Evolutionary conservation across 768 basidiomycete genomes (phyloP).

Genomic region (Suillus lakei): DNA sequence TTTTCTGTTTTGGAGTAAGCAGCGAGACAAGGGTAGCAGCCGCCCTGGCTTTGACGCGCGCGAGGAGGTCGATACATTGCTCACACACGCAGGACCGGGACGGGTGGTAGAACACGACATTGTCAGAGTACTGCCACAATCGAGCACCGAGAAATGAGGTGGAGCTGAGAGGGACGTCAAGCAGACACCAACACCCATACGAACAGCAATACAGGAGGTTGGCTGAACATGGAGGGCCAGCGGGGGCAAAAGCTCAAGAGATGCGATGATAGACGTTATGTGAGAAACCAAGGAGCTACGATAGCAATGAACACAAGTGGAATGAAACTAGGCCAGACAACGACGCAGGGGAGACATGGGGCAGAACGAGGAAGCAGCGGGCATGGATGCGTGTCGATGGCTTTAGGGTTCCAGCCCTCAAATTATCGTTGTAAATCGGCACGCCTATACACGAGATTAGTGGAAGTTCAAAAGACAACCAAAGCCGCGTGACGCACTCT

Average conservation of each 20-base stretch:
- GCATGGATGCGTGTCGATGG: slow-evolving; percentile 12
- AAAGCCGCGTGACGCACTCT: slow-evolving; percentile 59
- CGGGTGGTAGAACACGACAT: too few relatives aligned
- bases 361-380: slow-evolving; percentile 6
- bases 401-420: slow-evolving; percentile 30
- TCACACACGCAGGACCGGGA: too few relatives aligned
- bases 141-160: too few relatives aligned
- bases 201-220: too few relatives aligned
- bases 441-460: slow-evolving; percentile 29
- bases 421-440: slow-evolving; percentile 43
- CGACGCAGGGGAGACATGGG: slow-evolving; percentile 3
- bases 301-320: slow-evolving; percentile 10
- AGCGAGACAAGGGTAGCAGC: too few relatives aligned
- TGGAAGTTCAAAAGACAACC: slow-evolving; percentile 11
- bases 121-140: too few relatives aligned
- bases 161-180: too few relatives aligned
- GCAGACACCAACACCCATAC: too few relatives aligned
- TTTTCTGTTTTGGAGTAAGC: too few relatives aligned
- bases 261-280: slow-evolving; percentile 7
- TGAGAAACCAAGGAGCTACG: slow-evolving; percentile 13
- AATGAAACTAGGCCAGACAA: slow-evolving; percentile 7
- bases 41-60: too few relatives aligned
- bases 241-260: background rate
- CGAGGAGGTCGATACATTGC: too few relatives aligned
- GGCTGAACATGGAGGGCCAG: too few relatives aligned